Evolutionary conservation across 139 green algal genomes (phyloP).

Genomic region (Coccomyxa sp.): DNA sequence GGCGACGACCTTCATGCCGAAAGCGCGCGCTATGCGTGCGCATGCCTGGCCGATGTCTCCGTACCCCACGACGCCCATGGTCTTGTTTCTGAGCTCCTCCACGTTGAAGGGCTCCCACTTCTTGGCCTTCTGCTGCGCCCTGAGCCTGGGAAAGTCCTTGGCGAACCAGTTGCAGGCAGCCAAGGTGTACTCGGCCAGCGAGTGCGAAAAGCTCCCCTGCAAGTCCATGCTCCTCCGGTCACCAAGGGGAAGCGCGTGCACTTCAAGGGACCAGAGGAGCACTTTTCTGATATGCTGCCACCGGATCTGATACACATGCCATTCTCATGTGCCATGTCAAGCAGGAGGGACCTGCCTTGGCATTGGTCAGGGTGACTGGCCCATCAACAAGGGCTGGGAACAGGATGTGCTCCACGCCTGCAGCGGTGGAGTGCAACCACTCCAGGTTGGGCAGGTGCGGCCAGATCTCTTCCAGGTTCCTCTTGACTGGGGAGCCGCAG

Average conservation of each 20-base stretch:
- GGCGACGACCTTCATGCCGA: conserved; percentile 68
- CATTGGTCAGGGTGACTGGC: conserved; percentile 66
- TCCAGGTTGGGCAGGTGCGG: conserved; percentile 36
- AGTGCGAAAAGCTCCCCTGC: conserved; percentile 68
- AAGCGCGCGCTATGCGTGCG: conserved; percentile 55
- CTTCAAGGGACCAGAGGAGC: neutral
- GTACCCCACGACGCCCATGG: conserved; percentile 71
- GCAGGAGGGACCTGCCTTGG: conserved; percentile 26
- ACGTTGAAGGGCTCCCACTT: conserved; percentile 58
- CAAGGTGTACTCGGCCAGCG: conserved; percentile 73
- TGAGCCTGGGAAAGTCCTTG: conserved; percentile 62
- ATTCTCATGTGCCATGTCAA: neutral
- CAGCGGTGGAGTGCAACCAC: conserved; percentile 68
- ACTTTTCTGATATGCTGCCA: neutral
- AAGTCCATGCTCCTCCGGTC: neutral
- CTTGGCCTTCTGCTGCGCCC: conserved; percentile 20
- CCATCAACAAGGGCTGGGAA: conserved; percentile 57
- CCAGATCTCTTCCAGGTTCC: conserved; percentile 53
- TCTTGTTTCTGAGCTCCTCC: conserved; percentile 69
- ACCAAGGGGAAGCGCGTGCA: neutral
- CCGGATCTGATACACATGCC: neutral
- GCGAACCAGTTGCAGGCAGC: conserved; percentile 75
- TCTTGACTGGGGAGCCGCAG: conserved; percentile 39
- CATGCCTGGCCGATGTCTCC: conserved; percentile 64
- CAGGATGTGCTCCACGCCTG: conserved; percentile 73